phyloP scores from a whole-genome alignment of 1,284 basidiomycete genomes.

The Sporisorium sorghi region DNA sequence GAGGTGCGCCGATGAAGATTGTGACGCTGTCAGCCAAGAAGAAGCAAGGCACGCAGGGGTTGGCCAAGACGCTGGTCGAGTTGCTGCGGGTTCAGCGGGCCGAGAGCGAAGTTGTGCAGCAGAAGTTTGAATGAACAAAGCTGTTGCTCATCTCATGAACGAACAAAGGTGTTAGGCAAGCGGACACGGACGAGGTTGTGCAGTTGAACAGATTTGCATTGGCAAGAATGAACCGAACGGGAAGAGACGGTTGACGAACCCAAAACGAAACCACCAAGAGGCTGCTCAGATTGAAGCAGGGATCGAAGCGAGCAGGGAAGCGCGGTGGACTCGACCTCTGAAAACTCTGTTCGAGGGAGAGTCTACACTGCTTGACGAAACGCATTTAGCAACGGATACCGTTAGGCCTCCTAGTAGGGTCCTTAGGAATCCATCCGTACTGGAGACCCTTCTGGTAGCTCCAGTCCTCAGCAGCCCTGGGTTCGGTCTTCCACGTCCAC shows the following conservation, averaged over 20 bases:
- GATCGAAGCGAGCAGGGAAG: no score
- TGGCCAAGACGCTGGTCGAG: slow-evolving; percentile 40
- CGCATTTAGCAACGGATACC: slow-evolving; percentile 25
- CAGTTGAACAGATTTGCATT: not conserved
- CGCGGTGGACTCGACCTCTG: not conserved
- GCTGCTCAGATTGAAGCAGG: no score
- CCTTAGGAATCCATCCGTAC: slow-evolving; percentile 62
- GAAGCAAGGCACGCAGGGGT: slow-evolving; percentile 38
- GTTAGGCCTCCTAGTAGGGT: slow-evolving; percentile 48
- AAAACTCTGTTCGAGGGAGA: no score
- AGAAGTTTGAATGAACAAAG: no score
- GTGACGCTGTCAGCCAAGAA: slow-evolving; percentile 45
- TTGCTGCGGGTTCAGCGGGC: slow-evolving; percentile 25
- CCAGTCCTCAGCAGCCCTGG: slow-evolving; percentile 64
- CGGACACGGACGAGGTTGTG: not conserved
- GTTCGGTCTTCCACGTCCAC: slow-evolving; percentile 83
- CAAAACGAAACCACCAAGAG: not conserved
- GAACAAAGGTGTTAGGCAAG: no score
- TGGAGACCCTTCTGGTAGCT: slow-evolving; percentile 66
- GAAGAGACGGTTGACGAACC: slow-evolving; percentile 29
- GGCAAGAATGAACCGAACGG: not conserved
- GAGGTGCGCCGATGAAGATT: slow-evolving; percentile 21
- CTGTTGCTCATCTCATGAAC: no score
- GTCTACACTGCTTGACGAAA: no score
- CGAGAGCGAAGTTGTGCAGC: slow-evolving; percentile 6